A percentile compares a stretch with the other conserved stretches of the same genome.
These are phyloP conservation scores for Ramichloridium luteum DNA, from an alignment of 2,329 filamentous ascomycete species.

Conservation along the genomic window DNA sequence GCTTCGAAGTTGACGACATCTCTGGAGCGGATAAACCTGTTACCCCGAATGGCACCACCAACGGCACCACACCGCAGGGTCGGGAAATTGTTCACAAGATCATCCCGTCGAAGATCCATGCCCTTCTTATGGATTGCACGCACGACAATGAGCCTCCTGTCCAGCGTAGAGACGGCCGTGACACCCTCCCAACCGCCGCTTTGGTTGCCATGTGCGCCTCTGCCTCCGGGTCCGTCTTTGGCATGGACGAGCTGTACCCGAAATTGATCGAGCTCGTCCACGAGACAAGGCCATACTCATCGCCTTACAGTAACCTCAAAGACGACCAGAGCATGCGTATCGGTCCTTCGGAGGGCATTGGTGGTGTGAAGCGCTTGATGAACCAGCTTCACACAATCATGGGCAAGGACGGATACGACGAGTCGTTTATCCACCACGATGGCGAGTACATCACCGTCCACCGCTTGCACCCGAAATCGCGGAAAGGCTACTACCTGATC, in stretches of 20 bases:
- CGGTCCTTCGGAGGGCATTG: constrained; percentile 70
- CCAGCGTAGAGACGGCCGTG: constrained; percentile 85
- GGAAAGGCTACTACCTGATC: constrained; percentile 90
- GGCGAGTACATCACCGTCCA: constrained; percentile 95
- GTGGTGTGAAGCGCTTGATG: constrained; percentile 77
- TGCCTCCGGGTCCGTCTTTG: constrained; percentile 91
- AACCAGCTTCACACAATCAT: constrained; percentile 93
- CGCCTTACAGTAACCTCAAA: constrained; percentile 51
- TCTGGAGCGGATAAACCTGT: constrained; percentile 44
- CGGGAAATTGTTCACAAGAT: constrained; percentile 66
- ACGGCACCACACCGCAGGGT: constrained; percentile 25
- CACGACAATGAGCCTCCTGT: constrained; percentile 96
- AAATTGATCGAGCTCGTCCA: constrained; percentile 84
- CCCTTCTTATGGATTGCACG: constrained; percentile 97
- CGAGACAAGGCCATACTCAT: constrained; percentile 74
- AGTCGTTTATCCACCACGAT: constrained; percentile 94
- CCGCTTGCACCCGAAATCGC: constrained; percentile 78
- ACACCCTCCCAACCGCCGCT: constrained; percentile 87
- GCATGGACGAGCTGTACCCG: constrained; percentile 94
- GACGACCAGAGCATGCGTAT: constrained; percentile 42
- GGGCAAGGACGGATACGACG: constrained; percentile 88
- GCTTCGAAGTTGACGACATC: constrained; percentile 87
- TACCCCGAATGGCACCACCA: constrained; percentile 20
- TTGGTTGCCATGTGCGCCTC: constrained; percentile 93
- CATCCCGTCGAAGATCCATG: constrained; percentile 78